Conservation (phyloP, 768 basidiomycete species). For the Asterophora parasitica region DNA sequence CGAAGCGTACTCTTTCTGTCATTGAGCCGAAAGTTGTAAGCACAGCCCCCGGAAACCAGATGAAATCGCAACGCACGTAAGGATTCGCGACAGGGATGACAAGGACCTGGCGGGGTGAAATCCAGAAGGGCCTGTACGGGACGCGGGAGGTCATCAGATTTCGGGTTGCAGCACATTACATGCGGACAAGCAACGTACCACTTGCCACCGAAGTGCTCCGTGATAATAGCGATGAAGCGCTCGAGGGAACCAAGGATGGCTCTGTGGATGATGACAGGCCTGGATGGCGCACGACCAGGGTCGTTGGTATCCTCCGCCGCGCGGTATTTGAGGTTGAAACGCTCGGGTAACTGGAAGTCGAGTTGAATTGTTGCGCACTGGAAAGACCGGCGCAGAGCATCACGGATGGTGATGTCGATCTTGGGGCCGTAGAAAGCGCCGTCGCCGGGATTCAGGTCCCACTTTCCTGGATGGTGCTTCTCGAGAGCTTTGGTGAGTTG, state of each 20-base stretch:
- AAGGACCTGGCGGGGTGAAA: conserved; percentile 92
- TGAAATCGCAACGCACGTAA: conserved; percentile 55
- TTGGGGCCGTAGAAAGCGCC: conserved; percentile 99
- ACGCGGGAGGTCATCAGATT: not conserved
- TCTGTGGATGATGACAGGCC: conserved; percentile 98
- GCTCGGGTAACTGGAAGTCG: conserved; percentile 96
- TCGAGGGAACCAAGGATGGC: conserved; percentile 93
- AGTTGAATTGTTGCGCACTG: conserved; percentile 99
- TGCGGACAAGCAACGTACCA: conserved; percentile 53
- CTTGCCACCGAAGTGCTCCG: conserved; percentile 96
- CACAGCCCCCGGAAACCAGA: conserved; percentile 10
- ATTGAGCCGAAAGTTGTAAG: conserved; percentile 7
- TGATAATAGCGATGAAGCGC: conserved; percentile 94
- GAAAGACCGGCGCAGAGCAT: conserved; percentile 89
- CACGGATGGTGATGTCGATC: conserved; percentile 95
- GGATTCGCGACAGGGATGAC: conserved; percentile 91
- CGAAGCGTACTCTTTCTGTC: conserved; percentile 83
- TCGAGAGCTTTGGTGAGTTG: conserved; percentile 85
- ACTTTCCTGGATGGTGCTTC: conserved; percentile 79
- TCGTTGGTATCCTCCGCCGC: conserved; percentile 65
- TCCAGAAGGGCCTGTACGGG: conserved; percentile 86
- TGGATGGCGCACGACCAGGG: conserved; percentile 48
- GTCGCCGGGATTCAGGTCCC: conserved; percentile 93
- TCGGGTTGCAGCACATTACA: conserved; percentile 1
- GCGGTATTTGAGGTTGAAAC: conserved; percentile 93